Conservation (phyloP, 345 rosid species). For the Boechera divaricarpa region DNA sequence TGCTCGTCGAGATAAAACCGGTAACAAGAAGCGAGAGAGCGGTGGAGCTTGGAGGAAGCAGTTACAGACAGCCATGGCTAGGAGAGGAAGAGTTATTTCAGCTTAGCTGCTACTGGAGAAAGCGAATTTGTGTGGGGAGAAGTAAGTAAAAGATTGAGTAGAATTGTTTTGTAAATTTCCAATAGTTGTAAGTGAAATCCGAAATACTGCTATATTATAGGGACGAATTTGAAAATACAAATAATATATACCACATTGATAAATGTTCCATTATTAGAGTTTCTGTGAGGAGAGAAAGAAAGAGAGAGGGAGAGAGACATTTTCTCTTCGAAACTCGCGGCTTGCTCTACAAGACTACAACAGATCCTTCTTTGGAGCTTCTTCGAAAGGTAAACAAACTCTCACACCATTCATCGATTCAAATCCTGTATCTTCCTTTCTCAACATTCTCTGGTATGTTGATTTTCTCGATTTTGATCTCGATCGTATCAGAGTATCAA, state of each 20-base stretch:
- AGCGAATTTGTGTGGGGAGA: slow-evolving; percentile 32
- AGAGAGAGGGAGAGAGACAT: slow-evolving; percentile 34
- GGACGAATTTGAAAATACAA: neutral
- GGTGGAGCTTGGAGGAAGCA: slow-evolving; percentile 50
- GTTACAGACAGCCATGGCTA: slow-evolving; percentile 54
- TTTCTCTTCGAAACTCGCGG: slow-evolving; percentile 48
- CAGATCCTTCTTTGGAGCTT: slow-evolving; percentile 42
- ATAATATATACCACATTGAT: no score
- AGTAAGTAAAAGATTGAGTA: slow-evolving; percentile 19
- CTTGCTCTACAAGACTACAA: slow-evolving; percentile 24
- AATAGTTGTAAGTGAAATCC: neutral
- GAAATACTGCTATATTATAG: neutral
- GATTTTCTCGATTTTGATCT: slow-evolving; percentile 4
- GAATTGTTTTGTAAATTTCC: neutral
- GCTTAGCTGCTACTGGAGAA: neutral
- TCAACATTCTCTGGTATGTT: slow-evolving; percentile 27
- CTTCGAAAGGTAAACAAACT: slow-evolving; percentile 37
- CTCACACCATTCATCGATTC: slow-evolving; percentile 12
- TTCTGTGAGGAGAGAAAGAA: neutral
- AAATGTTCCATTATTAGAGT: slow-evolving; percentile 29
- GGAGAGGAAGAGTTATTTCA: neutral
- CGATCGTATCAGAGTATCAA: neutral
- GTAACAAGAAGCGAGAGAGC: slow-evolving; percentile 45
- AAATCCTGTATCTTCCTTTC: slow-evolving; percentile 24
- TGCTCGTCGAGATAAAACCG: slow-evolving; percentile 39